Base-by-base conservation (phyloP, 495 filamentous ascomycete species). In the Aspergillus haitiensis region DNA sequence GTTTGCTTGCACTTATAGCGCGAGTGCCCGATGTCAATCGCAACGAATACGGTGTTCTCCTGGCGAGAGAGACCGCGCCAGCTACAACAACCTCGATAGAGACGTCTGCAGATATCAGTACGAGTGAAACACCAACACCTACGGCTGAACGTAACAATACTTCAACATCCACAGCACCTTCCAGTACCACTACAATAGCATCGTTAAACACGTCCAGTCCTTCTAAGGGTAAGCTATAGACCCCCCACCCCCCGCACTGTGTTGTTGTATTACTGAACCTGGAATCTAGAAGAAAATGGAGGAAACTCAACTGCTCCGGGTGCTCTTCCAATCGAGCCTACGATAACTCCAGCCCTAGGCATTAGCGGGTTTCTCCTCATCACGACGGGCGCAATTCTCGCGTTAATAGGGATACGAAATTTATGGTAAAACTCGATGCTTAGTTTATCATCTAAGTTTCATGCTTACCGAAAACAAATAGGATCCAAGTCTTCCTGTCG, bases 381-480 rank as follows among this genome's bases (percentile, higher is more conserved):
- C 15, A 66, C 85, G 15, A 82, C 84, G 11, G 93, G 93, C 10
- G 65, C 79, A 11, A 75, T 86, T 21, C 87, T 92, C 61, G 82
- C 86, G 13, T 67, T 97, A 36, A 80, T 96, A 61, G 93, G 93
- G 0, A 91, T 97, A 61, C 92, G 90, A 72, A 88, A 92, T 63
- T 80, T 85, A 83, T 88, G 86, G 85, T 86, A 72, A 57, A 39
- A 52, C 49, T 11, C 10, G 15, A 65, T 32, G 12, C n/a, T 31
- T 9, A 34, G 33, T 5, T 15, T 31, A 7, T 9, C 9, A 21
- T n/a, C 31, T n/a, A 15, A 6, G 9, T 11, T 11, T 2, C n/a
- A n/a, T 45, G 33, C 51, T 62, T 49, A 62, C 50, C 13, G 45
- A 48, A 42, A 2, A 6, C 21, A 27, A 27, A 54, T 59, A 82